These are phyloP conservation scores for Aureobasidium melanogenum DNA, from an alignment of 2,329 filamentous ascomycete species.

Conservation along the genomic window DNA sequence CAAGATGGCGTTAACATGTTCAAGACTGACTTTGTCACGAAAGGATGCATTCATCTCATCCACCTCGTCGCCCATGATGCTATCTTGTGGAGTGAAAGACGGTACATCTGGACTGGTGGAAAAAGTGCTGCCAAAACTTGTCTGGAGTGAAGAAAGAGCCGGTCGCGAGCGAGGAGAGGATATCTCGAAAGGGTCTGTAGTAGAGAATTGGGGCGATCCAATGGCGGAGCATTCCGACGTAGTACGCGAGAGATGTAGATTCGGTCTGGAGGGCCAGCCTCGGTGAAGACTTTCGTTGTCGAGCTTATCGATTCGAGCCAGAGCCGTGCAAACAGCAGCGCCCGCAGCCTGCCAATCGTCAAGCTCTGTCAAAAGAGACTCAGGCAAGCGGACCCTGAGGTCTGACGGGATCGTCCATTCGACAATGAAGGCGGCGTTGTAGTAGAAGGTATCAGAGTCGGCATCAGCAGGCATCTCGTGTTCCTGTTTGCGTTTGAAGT, in stretches of 20 bases:
- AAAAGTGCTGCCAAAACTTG: neutral
- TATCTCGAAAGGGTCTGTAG: neutral
- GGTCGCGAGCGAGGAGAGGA: neutral
- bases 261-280: slow-evolving; percentile 22
- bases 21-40: slow-evolving; percentile 15
- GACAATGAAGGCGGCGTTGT: slow-evolving; percentile 28
- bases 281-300: slow-evolving; percentile 25
- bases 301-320: slow-evolving; percentile 26
- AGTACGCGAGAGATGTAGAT: slow-evolving; percentile 9
- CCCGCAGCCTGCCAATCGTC: slow-evolving; percentile 34
- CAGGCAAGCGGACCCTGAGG: slow-evolving; percentile 30
- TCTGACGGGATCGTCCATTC: slow-evolving; percentile 31
- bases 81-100: slow-evolving; percentile 24
- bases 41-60: slow-evolving; percentile 13
- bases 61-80: slow-evolving; percentile 15
- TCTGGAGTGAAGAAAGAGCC: neutral
- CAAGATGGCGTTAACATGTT: slow-evolving; percentile 17
- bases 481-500: slow-evolving; percentile 4
- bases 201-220: neutral
- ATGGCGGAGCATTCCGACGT: slow-evolving; percentile 1
- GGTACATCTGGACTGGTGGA: slow-evolving; percentile 20
- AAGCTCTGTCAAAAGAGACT: slow-evolving; percentile 25
- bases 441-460: slow-evolving; percentile 24
- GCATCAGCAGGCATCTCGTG: slow-evolving; percentile 9
- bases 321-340: slow-evolving; percentile 36